Evolutionary conservation across 2,329 filamentous ascomycete species (phyloP).

Genomic region (Penicillium sp.): DNA sequence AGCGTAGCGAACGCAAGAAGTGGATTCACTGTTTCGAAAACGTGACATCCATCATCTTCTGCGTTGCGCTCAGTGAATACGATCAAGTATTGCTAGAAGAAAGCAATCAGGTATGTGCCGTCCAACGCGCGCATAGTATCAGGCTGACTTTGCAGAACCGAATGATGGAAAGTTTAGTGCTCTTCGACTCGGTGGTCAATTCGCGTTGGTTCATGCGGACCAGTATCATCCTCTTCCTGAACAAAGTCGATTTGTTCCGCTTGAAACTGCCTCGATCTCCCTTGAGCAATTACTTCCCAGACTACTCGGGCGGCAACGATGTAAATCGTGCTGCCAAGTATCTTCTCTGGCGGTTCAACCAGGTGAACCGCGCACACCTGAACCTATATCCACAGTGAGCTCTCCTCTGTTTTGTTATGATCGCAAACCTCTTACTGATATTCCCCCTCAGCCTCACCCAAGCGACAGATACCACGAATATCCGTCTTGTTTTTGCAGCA

Average conservation of each 20-base stretch:
- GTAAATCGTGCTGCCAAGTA: conserved; percentile 99
- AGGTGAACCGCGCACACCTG: conserved; percentile 93
- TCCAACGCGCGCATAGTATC: not conserved
- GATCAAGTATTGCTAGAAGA: conserved; percentile 96
- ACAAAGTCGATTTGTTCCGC: conserved; percentile 98
- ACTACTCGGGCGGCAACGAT: conserved; percentile 96
- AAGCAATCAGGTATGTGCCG: conserved; percentile 78
- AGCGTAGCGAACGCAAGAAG: conserved; percentile 97
- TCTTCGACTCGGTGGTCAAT: conserved; percentile 98
- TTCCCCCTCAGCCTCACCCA: conserved; percentile 77
- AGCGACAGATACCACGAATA: conserved; percentile 98
- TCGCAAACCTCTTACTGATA: conserved; percentile 15
- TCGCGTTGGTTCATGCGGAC: conserved; percentile 99
- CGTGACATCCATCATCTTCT: conserved; percentile 99
- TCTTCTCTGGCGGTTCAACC: conserved; percentile 96
- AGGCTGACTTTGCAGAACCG: conserved; percentile 70
- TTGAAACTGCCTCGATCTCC: conserved; percentile 89
- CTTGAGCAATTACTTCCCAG: conserved; percentile 91
- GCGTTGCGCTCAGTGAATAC: conserved; percentile 95
- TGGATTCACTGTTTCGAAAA: conserved; percentile 99
- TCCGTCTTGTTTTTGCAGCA: conserved; percentile 93
- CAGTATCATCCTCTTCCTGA: conserved; percentile 96
- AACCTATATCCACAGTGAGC: conserved; percentile 97
- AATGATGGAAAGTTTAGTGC: conserved; percentile 96
- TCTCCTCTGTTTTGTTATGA: not conserved